Percentiles rank a stretch among this genome's conserved stretches.
phyloP scores from a whole-genome alignment of 2,329 filamentous ascomycete species.

The Pestalotiopsis sp. region DNA sequence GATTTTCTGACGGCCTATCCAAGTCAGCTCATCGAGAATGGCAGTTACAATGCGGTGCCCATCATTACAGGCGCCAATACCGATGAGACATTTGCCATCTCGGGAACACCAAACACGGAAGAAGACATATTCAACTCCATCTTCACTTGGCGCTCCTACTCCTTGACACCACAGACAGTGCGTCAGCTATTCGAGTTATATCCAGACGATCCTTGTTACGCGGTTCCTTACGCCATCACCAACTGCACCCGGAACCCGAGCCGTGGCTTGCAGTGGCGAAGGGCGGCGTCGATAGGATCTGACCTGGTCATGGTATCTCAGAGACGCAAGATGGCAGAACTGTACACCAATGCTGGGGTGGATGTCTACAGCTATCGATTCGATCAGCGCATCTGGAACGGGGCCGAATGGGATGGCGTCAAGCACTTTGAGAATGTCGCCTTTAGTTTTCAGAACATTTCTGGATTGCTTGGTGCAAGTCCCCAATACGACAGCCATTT shows the following conservation, averaged over 20 bases:
- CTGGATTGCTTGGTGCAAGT: conserved; percentile 46
- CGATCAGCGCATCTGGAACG: conserved; percentile 47
- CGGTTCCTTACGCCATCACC: conserved; percentile 45
- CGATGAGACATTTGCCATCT: conserved; percentile 49
- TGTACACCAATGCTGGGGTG: conserved; percentile 35
- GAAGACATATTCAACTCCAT: conserved; percentile 44
- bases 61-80: conserved; percentile 51
- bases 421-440: conserved; percentile 52
- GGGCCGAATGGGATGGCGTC: conserved; percentile 40
- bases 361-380: conserved; percentile 52
- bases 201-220: conserved; percentile 48
- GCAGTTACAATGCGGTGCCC: conserved; percentile 45
- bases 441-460: conserved; percentile 54
- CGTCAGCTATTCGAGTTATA: conserved; percentile 47
- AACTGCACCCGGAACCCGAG: conserved; percentile 33
- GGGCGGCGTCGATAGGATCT: conserved; percentile 45
- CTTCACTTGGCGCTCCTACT: conserved; percentile 47
- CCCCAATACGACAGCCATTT: conserved; percentile 42
- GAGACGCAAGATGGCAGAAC: conserved; percentile 45
- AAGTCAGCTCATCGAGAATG: conserved; percentile 43
- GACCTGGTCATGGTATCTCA: conserved; percentile 52
- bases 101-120: conserved; percentile 40
- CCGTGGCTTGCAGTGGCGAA: conserved; percentile 46
- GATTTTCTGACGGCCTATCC: conserved; percentile 50
- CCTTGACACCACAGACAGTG: conserved; percentile 45